Evolutionary conservation across 2,329 filamentous ascomycete species (phyloP).

Genomic region (Trichophyton mentagrophytes): DNA sequence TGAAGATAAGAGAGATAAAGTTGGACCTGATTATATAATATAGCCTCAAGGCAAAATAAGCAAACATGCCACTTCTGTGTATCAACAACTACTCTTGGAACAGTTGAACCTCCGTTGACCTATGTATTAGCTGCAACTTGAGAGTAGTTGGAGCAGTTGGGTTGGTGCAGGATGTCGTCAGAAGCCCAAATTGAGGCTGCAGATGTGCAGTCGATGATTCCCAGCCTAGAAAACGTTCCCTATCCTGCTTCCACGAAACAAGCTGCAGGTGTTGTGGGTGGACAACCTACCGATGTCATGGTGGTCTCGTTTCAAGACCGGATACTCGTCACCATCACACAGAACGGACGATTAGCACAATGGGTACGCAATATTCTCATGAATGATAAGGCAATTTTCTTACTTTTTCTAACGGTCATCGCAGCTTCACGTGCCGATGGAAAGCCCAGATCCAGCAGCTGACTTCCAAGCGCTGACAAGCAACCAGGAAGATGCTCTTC

Average conservation of each 20-base stretch:
- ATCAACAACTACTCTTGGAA: not conserved
- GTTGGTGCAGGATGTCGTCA: not conserved
- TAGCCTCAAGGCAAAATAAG: not conserved
- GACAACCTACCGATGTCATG: conserved; percentile 57
- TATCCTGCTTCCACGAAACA: conserved; percentile 57
- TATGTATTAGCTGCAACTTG: too few relatives aligned
- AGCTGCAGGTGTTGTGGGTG: conserved; percentile 51
- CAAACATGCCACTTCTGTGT: not conserved
- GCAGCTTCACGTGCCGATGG: conserved; percentile 24
- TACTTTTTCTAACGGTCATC: conserved; percentile 6
- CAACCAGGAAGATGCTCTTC: conserved; percentile 40
- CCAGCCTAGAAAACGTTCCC: conserved; percentile 30
- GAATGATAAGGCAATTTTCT: not conserved
- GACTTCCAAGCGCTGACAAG: conserved; percentile 28
- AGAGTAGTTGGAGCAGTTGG: not conserved
- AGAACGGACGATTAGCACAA: conserved; percentile 73
- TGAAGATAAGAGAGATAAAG: conserved; percentile 6
- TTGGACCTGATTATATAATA: not conserved
- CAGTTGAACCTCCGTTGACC: not conserved
- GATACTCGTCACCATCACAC: conserved; percentile 77
- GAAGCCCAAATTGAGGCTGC: not conserved
- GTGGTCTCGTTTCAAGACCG: conserved; percentile 72
- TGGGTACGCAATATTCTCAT: conserved; percentile 53
- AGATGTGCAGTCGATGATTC: not conserved
- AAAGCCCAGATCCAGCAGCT: conserved; percentile 24